phyloP scores from a whole-genome alignment of 306 rosid genomes.

The Trifolium repens region DNA sequence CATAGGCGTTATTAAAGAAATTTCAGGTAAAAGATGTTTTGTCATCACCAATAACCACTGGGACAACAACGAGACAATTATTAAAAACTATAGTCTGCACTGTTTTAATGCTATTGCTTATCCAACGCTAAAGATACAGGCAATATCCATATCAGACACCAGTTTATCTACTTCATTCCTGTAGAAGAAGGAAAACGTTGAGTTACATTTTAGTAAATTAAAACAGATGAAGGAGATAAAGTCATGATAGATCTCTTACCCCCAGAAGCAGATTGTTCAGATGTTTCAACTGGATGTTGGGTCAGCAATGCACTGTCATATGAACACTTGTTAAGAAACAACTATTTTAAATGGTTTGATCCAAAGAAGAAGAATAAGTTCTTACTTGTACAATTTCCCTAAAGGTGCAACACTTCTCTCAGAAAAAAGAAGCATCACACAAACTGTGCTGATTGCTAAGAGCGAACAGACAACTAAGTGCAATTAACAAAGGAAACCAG shows the following conservation, averaged over 20 bases:
- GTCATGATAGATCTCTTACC: slow-evolving; percentile 48
- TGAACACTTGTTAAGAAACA: slow-evolving; percentile 40
- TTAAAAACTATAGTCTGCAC: slow-evolving; percentile 50
- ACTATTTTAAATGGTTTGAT: slow-evolving; percentile 19
- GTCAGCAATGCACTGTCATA: slow-evolving; percentile 70
- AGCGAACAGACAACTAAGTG: slow-evolving; percentile 76
- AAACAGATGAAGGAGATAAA: not conserved
- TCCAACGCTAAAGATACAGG: slow-evolving; percentile 52
- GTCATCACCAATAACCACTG: slow-evolving; percentile 58
- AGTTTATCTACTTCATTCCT: slow-evolving; percentile 61
- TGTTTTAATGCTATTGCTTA: slow-evolving; percentile 49
- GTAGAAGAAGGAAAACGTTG: slow-evolving; percentile 37
- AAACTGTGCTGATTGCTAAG: slow-evolving; percentile 72
- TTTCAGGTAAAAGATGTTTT: slow-evolving; percentile 44
- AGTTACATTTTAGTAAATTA: slow-evolving; percentile 15
- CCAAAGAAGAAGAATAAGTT: slow-evolving; percentile 18
- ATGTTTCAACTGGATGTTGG: slow-evolving; percentile 59
- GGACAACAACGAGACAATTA: slow-evolving; percentile 40
- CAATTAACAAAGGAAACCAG: slow-evolving; percentile 90
- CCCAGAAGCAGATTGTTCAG: slow-evolving; percentile 62
- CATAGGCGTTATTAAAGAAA: slow-evolving; percentile 44
- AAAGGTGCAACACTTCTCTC: slow-evolving; percentile 83
- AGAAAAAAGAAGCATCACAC: slow-evolving; percentile 73
- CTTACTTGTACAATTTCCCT: slow-evolving; percentile 72
- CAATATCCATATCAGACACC: slow-evolving; percentile 53